A percentile compares a stretch with the other conserved stretches of the same genome.
phyloP scores from a whole-genome alignment of 2,329 filamentous ascomycete species.

The Samsoniella hepiali region DNA sequence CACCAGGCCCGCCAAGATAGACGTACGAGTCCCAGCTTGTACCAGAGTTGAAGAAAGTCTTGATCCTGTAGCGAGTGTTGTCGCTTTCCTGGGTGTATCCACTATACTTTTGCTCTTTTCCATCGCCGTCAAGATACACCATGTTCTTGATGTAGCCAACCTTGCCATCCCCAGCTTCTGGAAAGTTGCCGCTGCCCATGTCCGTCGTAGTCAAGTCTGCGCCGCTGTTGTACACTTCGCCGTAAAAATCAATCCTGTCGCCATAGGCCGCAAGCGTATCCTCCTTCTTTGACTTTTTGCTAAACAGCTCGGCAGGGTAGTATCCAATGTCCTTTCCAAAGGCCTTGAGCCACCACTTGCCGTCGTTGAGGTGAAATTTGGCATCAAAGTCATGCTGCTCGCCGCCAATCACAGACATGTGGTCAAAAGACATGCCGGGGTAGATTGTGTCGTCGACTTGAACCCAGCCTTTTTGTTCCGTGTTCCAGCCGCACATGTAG shows the following conservation, averaged over 20 bases:
- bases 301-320: conserved; percentile 24
- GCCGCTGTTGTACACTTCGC: conserved; percentile 25
- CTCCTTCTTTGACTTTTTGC: conserved; percentile 1
- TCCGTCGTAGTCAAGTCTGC: conserved; percentile 22
- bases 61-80: conserved; percentile 19
- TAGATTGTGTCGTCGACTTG: conserved; percentile 22
- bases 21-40: conserved; percentile 22
- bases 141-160: conserved; percentile 23
- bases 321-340: conserved; percentile 23
- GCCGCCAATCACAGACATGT: conserved; percentile 21
- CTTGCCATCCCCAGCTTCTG: conserved; percentile 21
- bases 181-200: conserved; percentile 26
- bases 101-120: not conserved
- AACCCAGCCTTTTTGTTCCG: conserved; percentile 24
- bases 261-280: conserved; percentile 21
- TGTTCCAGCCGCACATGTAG: conserved; percentile 23
- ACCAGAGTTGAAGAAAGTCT: conserved; percentile 20
- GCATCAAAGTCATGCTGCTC: conserved; percentile 21
- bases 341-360: conserved; percentile 24
- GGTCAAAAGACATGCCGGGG: conserved; percentile 21
- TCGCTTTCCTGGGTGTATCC: conserved; percentile 22
- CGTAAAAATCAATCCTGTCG: conserved; percentile 22
- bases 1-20: conserved; percentile 24
- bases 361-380: conserved; percentile 18
- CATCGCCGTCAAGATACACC: conserved; percentile 19